Conservation (phyloP, 2,329 filamentous ascomycete species). For the Talaromyces sp. region DNA sequence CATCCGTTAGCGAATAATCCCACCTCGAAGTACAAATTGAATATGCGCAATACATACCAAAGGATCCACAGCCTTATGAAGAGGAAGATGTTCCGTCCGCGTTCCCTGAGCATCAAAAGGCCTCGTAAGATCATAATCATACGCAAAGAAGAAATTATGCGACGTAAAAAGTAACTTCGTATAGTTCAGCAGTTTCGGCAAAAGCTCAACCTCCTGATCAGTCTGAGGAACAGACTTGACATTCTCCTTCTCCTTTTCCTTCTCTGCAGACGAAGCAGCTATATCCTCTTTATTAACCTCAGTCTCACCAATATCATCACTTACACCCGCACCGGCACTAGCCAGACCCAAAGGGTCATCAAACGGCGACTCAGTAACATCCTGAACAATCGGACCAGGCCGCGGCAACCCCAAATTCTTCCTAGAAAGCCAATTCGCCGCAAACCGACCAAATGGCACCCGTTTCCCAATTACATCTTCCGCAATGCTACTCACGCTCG, state of each 20-base stretch:
- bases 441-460: slow-evolving; percentile 86
- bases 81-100: slow-evolving; percentile 55
- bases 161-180: slow-evolving; percentile 84
- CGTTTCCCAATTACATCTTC: slow-evolving; percentile 84
- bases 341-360: slow-evolving; percentile 25
- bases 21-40: not conserved
- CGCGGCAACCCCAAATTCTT: slow-evolving; percentile 78
- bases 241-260: not conserved
- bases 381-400: slow-evolving; percentile 64
- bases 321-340: slow-evolving; percentile 7
- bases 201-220: slow-evolving; percentile 58
- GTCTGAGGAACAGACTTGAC: slow-evolving; percentile 14
- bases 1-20: slow-evolving; percentile 8
- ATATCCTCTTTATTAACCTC: slow-evolving; percentile 2
- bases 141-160: slow-evolving; percentile 90
- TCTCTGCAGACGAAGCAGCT: not conserved
- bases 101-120: slow-evolving; percentile 51
- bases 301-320: slow-evolving; percentile 7
- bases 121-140: slow-evolving; percentile 88
- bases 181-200: slow-evolving; percentile 83
- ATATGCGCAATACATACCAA: slow-evolving; percentile 46
- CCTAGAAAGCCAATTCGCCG: slow-evolving; percentile 86
- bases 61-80: slow-evolving; percentile 73
- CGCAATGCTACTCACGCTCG: slow-evolving; percentile 64
- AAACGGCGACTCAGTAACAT: slow-evolving; percentile 37